These are phyloP conservation scores for Boletus pseudopeckii DNA, from an alignment of 768 basidiomycete species.

Conservation along the genomic window DNA sequence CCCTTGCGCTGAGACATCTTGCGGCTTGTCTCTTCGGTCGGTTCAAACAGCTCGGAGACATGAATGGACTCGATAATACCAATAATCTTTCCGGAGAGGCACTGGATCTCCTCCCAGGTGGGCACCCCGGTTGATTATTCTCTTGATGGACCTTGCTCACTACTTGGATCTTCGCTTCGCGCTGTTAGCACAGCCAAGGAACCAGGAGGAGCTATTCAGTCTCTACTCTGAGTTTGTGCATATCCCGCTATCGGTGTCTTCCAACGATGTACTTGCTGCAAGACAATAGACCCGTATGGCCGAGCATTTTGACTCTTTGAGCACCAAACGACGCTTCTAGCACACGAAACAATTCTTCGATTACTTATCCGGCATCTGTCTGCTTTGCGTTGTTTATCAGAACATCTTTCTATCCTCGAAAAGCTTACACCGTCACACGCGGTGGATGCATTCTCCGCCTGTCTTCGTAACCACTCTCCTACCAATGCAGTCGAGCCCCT, in stretches of 20 bases:
- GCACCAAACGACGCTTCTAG: not conserved
- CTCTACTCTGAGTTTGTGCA: not conserved
- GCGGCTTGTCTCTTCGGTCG: not conserved
- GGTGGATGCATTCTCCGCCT: slow-evolving; percentile 10
- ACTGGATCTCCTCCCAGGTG: not conserved
- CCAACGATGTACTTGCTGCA: not conserved
- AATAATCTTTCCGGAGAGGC: not conserved
- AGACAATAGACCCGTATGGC: not conserved
- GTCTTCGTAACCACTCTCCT: slow-evolving; percentile 6
- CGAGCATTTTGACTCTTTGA: not conserved
- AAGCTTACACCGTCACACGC: not conserved
- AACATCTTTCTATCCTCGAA: not conserved
- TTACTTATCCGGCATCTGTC: not conserved
- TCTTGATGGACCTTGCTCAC: not conserved
- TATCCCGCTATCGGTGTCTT: not conserved
- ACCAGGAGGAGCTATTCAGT: not conserved
- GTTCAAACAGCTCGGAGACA: not conserved
- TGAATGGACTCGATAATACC: not conserved
- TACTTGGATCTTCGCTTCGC: not conserved
- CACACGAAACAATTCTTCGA: slow-evolving; percentile 2
- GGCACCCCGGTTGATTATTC: not conserved
- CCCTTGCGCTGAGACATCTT: not conserved
- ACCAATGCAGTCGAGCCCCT: slow-evolving; percentile 29
- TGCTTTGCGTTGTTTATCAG: not conserved
- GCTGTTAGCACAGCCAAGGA: not conserved